A percentile compares a stretch with the other conserved stretches of the same genome.
These are phyloP conservation scores for Alloteropsis semialata DNA, from an alignment of 176 grass and related monocot species.

Conservation along the genomic window DNA sequence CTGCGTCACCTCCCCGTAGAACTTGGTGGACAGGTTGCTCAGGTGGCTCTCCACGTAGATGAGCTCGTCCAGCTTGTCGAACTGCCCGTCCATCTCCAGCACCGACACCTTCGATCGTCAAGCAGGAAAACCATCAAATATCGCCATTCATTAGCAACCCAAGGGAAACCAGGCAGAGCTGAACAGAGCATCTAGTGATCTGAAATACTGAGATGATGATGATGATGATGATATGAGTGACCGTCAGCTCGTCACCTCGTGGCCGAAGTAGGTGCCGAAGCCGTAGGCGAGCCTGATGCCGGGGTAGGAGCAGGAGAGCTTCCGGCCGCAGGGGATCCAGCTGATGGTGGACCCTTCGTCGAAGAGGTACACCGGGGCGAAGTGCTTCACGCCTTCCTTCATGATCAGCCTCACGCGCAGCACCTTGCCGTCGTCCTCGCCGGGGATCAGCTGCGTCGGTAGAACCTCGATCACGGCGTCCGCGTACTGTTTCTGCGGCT, in stretches of 20 bases:
- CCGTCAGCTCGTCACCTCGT: slow-evolving; percentile 54
- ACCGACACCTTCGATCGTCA: slow-evolving; percentile 92
- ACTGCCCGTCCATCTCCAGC: slow-evolving; percentile 87
- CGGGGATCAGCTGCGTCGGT: slow-evolving; percentile 83
- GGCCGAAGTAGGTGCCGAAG: slow-evolving; percentile 58
- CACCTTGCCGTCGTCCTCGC: slow-evolving; percentile 71
- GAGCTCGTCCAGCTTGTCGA: slow-evolving; percentile 82
- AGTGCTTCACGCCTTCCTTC: slow-evolving; percentile 70
- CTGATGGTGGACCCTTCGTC: slow-evolving; percentile 78
- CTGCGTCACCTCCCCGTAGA: slow-evolving; percentile 83
- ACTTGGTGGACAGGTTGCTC: slow-evolving; percentile 83
- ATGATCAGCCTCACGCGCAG: slow-evolving; percentile 70
- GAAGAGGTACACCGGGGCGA: slow-evolving; percentile 83
- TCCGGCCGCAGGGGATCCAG: slow-evolving; percentile 88
- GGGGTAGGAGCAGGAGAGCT: slow-evolving; percentile 83
- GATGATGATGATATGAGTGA: background rate
- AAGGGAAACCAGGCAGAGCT: too few species aligned
- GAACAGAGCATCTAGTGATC: background rate
- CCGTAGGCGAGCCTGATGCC: slow-evolving; percentile 80
- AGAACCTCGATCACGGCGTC: slow-evolving; percentile 84
- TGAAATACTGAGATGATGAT: background rate
- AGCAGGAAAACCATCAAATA: too few species aligned
- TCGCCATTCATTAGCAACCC: too few species aligned
- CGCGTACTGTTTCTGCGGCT: slow-evolving; percentile 83
- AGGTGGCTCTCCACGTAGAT: slow-evolving; percentile 94